Evolutionary conservation across 306 rosid genomes (phyloP), one percentile per base, ranked within the genome.

Genomic region (Vigna radiata): DNA sequence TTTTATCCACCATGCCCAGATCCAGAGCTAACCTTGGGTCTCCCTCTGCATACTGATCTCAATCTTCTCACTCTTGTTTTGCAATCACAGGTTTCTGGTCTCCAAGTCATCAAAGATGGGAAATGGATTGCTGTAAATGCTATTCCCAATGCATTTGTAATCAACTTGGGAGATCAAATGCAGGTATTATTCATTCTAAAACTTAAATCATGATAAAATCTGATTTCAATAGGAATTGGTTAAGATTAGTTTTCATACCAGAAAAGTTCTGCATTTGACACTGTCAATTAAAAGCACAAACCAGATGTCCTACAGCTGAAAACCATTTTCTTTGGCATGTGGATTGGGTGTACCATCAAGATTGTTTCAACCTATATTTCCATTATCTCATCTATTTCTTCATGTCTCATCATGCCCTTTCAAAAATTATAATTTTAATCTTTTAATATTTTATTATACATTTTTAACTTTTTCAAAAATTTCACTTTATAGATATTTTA

Each of bases 161-260:
- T 87, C 79, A 87, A 89, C 58, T 1, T 87, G 4, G 90, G 86
- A 15, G 93, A 87, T 76, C 93, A 87, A 81, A 71, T 89, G 25
- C 86, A 86, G 89, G 90, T 88, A 67, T 7, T 2, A 53, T 0
- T 29, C 31, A 29, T 29, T 29, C 4, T 4, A 4, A 29, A 29
- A 29, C 33, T 29, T 29, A 3, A 29, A 29, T 5, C 33, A 29
- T 29, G n/a, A n/a, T n/a, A n/a, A n/a, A n/a, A n/a, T 29, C 5
- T 29, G 33, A 4, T 29, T 29, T 4, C 4, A 29, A 29, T 25
- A 25, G 27, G 27, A 25, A 25, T 25, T 25, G 27, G 3, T 25
- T 25, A 25, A 25, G 27, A 25, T 25, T 25, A 25, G 27, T 25
- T 25, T 25, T 2, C 2, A 25, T 25, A 3, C 2, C 31, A 29